A percentile compares a stretch with the other conserved stretches of the same genome.
These are phyloP conservation scores for Nicotiana undulata DNA, from an alignment of 257 asterid genomes.

Conservation along the genomic window DNA sequence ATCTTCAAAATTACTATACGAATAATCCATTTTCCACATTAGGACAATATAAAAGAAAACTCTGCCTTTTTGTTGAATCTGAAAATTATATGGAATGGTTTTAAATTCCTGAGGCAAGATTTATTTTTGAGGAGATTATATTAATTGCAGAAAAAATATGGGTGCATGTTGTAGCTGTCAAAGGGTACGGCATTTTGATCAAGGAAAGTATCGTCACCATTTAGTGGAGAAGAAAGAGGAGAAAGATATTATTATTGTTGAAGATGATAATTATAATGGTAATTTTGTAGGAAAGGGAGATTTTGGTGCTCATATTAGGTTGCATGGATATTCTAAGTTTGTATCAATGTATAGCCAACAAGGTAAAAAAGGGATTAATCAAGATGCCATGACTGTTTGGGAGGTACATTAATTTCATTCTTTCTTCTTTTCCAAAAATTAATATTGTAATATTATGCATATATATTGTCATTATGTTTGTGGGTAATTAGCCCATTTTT, in stretches of 20 bases:
- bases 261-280: slow-evolving; percentile 26
- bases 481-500: too few relatives aligned
- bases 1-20: background rate
- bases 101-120: background rate
- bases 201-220: slow-evolving; percentile 22
- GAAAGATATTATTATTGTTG: slow-evolving; percentile 12
- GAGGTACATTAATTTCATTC: slow-evolving; percentile 43
- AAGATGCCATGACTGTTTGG: slow-evolving; percentile 97
- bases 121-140: background rate
- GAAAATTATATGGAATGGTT: background rate
- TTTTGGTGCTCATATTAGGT: slow-evolving; percentile 54
- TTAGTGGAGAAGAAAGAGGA: slow-evolving; percentile 17
- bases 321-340: slow-evolving; percentile 64
- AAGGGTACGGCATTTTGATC: slow-evolving; percentile 23
- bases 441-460: too few relatives aligned
- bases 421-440: background rate
- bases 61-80: background rate
- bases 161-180: slow-evolving; percentile 90
- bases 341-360: slow-evolving; percentile 61
- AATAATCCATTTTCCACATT: background rate
- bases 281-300: slow-evolving; percentile 43
- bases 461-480: background rate
- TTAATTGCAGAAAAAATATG: slow-evolving; percentile 22
- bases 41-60: background rate
- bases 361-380: slow-evolving; percentile 68